A percentile compares a stretch with the other conserved stretches of the same genome.
phyloP scores from a whole-genome alignment of 1,284 basidiomycete genomes.

The Trametes sp. region DNA sequence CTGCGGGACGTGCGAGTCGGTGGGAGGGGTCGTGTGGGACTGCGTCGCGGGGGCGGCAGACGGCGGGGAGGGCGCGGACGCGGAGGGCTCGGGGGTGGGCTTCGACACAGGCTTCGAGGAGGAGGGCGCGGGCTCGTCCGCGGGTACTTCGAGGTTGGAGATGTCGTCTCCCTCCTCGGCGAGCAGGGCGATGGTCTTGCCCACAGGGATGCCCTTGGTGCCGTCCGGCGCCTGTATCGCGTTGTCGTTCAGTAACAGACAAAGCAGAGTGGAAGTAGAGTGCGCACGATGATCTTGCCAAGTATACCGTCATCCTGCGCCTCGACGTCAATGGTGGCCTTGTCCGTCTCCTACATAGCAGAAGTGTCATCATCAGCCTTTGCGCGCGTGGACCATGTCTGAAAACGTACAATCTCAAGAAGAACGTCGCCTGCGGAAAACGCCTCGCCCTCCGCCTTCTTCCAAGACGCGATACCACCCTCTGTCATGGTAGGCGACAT shows the following conservation, averaged over 20 bases:
- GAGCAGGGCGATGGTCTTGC: slow-evolving; percentile 88
- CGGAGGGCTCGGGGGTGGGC: slow-evolving; percentile 32
- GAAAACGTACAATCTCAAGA: slow-evolving; percentile 85
- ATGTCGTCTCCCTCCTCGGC: slow-evolving; percentile 98
- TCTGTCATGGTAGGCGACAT: slow-evolving; percentile 99
- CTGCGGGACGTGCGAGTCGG: slow-evolving; percentile 47
- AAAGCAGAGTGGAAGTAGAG: background rate
- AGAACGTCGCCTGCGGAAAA: slow-evolving; percentile 91
- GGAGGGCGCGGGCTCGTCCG: slow-evolving; percentile 47
- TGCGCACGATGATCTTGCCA: slow-evolving; percentile 88
- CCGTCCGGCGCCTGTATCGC: slow-evolving; percentile 75
- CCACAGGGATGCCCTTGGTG: slow-evolving; percentile 87
- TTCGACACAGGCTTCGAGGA: slow-evolving; percentile 30
- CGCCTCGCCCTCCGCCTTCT: slow-evolving; percentile 87
- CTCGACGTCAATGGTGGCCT: slow-evolving; percentile 99
- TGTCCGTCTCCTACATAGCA: slow-evolving; percentile 91
- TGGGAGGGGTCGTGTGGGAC: slow-evolving; percentile 35
- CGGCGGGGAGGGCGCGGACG: slow-evolving; percentile 41
- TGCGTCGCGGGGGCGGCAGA: slow-evolving; percentile 37
- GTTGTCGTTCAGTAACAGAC: background rate
- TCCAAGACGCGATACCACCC: slow-evolving; percentile 94
- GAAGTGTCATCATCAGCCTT: slow-evolving; percentile 9
- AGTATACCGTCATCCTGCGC: slow-evolving; percentile 96
- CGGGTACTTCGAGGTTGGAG: slow-evolving; percentile 80
- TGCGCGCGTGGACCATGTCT: background rate